Evolutionary conservation across 139 green algal species (phyloP).

Genomic region (Edaphochlamys debaryana): DNA sequence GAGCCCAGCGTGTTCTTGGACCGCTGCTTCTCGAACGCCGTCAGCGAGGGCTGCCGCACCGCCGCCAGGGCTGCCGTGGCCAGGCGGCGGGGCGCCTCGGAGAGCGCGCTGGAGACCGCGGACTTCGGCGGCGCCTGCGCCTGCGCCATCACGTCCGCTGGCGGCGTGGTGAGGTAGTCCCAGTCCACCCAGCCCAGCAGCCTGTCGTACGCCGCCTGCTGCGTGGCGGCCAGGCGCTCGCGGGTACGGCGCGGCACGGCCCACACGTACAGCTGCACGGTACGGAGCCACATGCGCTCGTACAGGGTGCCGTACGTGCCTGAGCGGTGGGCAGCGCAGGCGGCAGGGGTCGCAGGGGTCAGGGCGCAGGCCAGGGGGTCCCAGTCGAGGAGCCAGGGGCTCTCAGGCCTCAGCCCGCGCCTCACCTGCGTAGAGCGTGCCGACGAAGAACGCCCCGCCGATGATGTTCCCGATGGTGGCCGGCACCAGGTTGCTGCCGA

Average conservation of each 20-base stretch:
- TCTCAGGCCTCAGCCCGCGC: neutral
- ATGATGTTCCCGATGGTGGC: conserved; percentile 89
- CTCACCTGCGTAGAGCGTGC: conserved; percentile 59
- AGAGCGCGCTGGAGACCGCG: neutral
- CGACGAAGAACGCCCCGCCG: conserved; percentile 78
- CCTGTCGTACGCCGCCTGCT: neutral
- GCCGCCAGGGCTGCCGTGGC: neutral
- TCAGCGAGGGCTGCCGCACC: conserved; percentile 3
- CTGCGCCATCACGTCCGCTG: neutral
- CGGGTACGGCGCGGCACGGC: neutral
- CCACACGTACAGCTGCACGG: conserved; percentile 13
- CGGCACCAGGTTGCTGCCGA: conserved; percentile 76
- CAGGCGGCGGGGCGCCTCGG: neutral
- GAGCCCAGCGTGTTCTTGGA: neutral
- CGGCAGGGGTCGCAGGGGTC: neutral
- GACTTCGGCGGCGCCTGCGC: neutral
- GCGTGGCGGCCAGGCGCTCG: neutral
- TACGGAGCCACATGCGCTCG: conserved; percentile 21
- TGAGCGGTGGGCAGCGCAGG: too few species aligned
- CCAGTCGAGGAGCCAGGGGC: neutral
- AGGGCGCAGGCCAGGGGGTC: neutral
- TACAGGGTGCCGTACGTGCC: conserved; percentile 37
- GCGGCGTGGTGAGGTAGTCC: conserved; percentile 24
- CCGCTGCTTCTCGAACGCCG: conserved; percentile 12
- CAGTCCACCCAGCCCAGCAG: conserved; percentile 20